Conservation (phyloP, 345 rosid species). For the Rhodamnia argentea region DNA sequence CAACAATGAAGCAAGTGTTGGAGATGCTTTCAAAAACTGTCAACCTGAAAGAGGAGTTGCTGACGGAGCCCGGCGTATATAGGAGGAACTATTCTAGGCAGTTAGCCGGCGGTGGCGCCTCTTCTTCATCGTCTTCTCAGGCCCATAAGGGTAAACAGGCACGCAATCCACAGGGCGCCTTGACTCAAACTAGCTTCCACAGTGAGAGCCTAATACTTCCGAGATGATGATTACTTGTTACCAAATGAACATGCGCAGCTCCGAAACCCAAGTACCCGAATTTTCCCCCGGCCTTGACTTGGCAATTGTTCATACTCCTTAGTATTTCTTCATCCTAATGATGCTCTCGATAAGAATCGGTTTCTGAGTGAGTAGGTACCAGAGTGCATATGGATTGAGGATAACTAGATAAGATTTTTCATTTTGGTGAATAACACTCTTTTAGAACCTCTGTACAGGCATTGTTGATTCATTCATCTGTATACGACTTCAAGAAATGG, state of each 20-base stretch:
- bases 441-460: background rate
- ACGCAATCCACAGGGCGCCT: constrained; percentile 10
- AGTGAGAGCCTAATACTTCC: constrained; percentile 49
- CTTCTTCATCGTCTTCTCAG: constrained; percentile 38
- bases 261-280: background rate
- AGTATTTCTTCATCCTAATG: background rate
- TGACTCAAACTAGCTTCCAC: constrained; percentile 9
- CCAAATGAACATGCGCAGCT: background rate
- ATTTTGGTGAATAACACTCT: background rate
- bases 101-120: constrained; percentile 12
- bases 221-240: constrained; percentile 24
- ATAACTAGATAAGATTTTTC: background rate
- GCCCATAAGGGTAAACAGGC: constrained; percentile 35
- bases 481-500: background rate
- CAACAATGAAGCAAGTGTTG: constrained; percentile 75
- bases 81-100: constrained; percentile 13
- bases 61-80: constrained; percentile 62
- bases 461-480: background rate
- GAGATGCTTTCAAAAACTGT: constrained; percentile 76
- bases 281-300: background rate
- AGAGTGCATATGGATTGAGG: background rate
- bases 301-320: background rate
- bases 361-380: background rate
- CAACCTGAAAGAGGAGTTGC: constrained; percentile 47
- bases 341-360: background rate